Evolutionary conservation across 2,329 filamentous ascomycete genomes (phyloP), one percentile per base, ranked within the genome.

Genomic region (Penicillium sp.): DNA sequence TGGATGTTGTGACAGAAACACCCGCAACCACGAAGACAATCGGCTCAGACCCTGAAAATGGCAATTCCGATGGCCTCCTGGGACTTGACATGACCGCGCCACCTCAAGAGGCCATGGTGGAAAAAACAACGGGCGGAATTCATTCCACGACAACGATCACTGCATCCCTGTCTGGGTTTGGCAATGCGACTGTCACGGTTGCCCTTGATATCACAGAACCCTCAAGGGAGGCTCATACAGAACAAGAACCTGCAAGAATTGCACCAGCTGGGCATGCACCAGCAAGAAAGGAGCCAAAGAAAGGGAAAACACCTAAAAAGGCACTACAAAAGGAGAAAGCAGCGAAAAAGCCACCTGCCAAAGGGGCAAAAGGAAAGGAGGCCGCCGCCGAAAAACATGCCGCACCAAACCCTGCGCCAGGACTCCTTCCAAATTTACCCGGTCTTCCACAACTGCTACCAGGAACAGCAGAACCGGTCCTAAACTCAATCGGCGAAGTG

Each of bases 371-470:
- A 14, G 39, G 39, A 21, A 42, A 42, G 37, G 19, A 42, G 4
- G 19, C 39, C 3, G 11, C 8, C 19, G n/a, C 19, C 39, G 19
- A 14, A 21, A 19, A 19, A 11, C 51, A 52, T 16, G 45, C 50
- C 3, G 42, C 57, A 6, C n/a, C 24, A 21, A 22, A 54, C 5
- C 14, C 46, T 1, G 42, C 49, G 9, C 50, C 52, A 4, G 39
- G 42, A 5, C 14, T 55, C 1, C 39, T 57, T 4, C 51, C 31
- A 13, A 53, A 42, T 0, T 50, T 60, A 4, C 44, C 53, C 19
- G 24, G 49, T 10, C 26, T 64, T 3, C 61, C 62, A 3, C 33
- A 49, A 4, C n/a, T 61, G 8, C 47, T 61, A 3, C 58, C 58
- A n/a, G 50, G 42, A 42, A 52, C 57, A 45, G 56, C 61, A 6